These are phyloP conservation scores for Metschnikowia colocasiae DNA, from an alignment of 805 yeast species.

Conservation along the genomic window DNA sequence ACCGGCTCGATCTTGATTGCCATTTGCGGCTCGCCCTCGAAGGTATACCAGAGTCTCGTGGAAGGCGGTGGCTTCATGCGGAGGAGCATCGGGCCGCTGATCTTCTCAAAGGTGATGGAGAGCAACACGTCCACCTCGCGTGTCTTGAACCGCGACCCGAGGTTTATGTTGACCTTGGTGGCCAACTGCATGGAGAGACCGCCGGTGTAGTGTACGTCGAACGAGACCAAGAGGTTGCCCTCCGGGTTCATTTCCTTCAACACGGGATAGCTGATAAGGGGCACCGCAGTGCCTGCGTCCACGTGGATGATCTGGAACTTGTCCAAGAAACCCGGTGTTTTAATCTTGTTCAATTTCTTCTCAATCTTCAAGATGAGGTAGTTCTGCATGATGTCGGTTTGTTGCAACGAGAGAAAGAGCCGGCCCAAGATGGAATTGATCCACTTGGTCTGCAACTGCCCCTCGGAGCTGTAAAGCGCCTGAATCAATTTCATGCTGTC, in stretches of 20 bases:
- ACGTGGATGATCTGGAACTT: constrained; percentile 72
- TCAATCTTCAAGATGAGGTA: constrained; percentile 57
- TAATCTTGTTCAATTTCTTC: constrained; percentile 71
- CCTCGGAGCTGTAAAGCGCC: constrained; percentile 75
- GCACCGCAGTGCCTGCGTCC: constrained; percentile 76
- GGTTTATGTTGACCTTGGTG: constrained; percentile 70
- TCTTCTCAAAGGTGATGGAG: constrained; percentile 59
- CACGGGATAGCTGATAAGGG: constrained; percentile 70
- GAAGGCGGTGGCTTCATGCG: constrained; percentile 87
- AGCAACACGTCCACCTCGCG: constrained; percentile 73
- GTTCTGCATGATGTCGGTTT: constrained; percentile 62
- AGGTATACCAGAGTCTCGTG: constrained; percentile 85
- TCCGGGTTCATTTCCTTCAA: constrained; percentile 70
- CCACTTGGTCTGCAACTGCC: constrained; percentile 84
- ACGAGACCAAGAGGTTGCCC: constrained; percentile 63
- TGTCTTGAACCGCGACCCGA: constrained; percentile 72
- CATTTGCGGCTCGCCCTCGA: constrained; percentile 72
- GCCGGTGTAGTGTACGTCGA: constrained; percentile 69
- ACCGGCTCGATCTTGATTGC: constrained; percentile 81
- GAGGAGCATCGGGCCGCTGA: constrained; percentile 72
- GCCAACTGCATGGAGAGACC: constrained; percentile 71
- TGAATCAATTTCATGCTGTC: constrained; percentile 74
- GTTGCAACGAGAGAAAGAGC: constrained; percentile 69
- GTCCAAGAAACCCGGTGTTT: constrained; percentile 83
- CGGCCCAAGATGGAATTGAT: constrained; percentile 84